Evolutionary conservation across 202 grass and related monocot genomes (phyloP).

Genomic region (Panicum hallii): DNA sequence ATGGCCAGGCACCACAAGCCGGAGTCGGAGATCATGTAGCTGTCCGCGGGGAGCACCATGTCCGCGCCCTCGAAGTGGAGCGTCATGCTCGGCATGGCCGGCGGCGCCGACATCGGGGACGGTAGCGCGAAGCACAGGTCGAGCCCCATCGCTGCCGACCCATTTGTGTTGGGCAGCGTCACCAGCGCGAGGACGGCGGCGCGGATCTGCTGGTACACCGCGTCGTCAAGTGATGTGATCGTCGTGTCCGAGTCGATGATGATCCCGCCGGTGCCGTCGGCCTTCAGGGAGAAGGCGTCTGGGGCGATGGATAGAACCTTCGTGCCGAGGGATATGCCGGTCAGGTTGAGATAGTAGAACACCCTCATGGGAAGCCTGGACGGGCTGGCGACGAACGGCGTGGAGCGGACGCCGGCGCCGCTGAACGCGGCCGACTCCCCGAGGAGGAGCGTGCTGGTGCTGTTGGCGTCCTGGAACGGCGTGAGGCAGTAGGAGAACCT

Average conservation of each 20-base stretch:
- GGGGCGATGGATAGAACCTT: slow-evolving; percentile 44
- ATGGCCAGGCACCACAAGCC: slow-evolving; percentile 54
- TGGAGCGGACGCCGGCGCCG: slow-evolving; percentile 43
- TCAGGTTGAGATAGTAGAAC: slow-evolving; percentile 62
- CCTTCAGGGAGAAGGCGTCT: slow-evolving; percentile 43
- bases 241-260: slow-evolving; percentile 76
- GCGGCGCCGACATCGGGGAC: slow-evolving; percentile 11
- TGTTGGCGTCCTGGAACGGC: slow-evolving; percentile 43
- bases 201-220: slow-evolving; percentile 45
- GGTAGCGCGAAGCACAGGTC: slow-evolving; percentile 61
- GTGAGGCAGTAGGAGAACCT: slow-evolving; percentile 87
- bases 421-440: slow-evolving; percentile 49
- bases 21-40: slow-evolving; percentile 50
- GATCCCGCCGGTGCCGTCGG: slow-evolving; percentile 57
- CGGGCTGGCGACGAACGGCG: slow-evolving; percentile 60
- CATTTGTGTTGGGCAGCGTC: slow-evolving; percentile 24
- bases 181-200: slow-evolving; percentile 31
- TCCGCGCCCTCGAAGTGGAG: slow-evolving; percentile 63
- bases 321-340: slow-evolving; percentile 62
- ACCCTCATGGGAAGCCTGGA: neutral
- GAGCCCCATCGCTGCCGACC: slow-evolving; percentile 30
- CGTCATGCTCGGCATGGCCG: slow-evolving; percentile 55
- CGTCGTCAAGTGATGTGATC: slow-evolving; percentile 40
- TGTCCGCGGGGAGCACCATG: slow-evolving; percentile 59
- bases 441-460: slow-evolving; percentile 63